Evolutionary conservation across 2,329 filamentous ascomycete genomes (phyloP).

Genomic region (Fusarium verticillioides): DNA sequence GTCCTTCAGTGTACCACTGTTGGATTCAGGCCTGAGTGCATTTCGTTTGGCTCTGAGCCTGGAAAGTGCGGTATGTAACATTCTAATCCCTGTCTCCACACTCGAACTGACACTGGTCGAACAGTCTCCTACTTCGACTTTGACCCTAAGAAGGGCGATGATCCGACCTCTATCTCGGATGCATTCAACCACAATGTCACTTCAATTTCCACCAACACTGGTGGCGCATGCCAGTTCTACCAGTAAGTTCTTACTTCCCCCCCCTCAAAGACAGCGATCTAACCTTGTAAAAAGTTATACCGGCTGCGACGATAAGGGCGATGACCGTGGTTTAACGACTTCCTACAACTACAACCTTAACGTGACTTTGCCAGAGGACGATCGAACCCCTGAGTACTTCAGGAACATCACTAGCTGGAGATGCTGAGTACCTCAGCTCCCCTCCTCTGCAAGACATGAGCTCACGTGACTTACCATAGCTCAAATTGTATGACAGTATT

Average conservation of each 20-base stretch:
- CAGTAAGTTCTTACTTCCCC: not conserved
- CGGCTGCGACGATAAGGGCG: not conserved
- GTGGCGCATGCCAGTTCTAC: conserved; percentile 1
- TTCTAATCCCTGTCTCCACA: no score
- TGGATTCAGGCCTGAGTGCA: not conserved
- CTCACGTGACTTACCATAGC: not conserved
- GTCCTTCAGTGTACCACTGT: not conserved
- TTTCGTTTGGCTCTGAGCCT: not conserved
- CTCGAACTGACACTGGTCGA: no score
- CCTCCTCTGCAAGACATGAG: not conserved
- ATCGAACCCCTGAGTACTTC: not conserved
- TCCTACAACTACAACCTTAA: not conserved
- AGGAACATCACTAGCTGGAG: not conserved
- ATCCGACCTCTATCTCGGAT: not conserved
- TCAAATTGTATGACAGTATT: not conserved
- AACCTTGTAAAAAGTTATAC: not conserved
- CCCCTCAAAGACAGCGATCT: not conserved
- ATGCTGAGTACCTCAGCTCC: not conserved
- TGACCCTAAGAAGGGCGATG: not conserved
- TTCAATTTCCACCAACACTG: not conserved
- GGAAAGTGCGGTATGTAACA: not conserved
- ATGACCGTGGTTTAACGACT: rapidly evolving
- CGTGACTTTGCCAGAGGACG: not conserved
- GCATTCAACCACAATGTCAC: not conserved
- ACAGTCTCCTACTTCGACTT: not conserved